Evolutionary conservation across 2,329 filamentous ascomycete genomes (phyloP), one percentile per base, ranked within the genome.

Genomic region (Penicillium sp.): DNA sequence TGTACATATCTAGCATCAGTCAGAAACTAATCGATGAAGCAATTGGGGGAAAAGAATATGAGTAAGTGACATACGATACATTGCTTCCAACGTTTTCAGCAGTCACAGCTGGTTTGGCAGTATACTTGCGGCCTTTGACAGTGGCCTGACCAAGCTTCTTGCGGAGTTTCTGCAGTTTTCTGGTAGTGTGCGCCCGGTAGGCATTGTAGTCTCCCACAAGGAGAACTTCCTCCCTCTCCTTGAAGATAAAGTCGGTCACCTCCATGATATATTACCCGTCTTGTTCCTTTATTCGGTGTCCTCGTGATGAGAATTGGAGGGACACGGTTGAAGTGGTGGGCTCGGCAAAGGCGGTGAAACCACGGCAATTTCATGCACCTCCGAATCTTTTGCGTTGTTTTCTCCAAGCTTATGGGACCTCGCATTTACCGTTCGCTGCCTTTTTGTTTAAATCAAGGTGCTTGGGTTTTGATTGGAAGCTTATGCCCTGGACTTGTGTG

Each of bases 131-230:
- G 58, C 88, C 85, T 72, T 88, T 91, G 70, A 83, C 85, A 42
- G 88, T 94, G 45, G 85, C 81, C 63, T 89, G 83, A 43, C 85
- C 87, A 48, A 97, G 79, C 74, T 87, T 91, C 76, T 85, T 91
- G 66, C 89, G 85, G 60, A 86, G 78, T 64, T 85, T 88, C 66
- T 88, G 84, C 52, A 98, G 77, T 64, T 87, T 84, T 66, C 88
- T 87, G 57, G 85, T 82, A 44, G 94, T 78, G 66, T 88, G 86
- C 43, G 77, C 76, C 63, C 89, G 85, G 69, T 97, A 97, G 50
- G 84, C 84, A 64, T 81, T 82, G 73, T 95, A 90, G 72, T 96
- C 89, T 60, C 89, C 90, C 57, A 93, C 83, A 28, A 95, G 80
- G 45, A 96, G 83, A 33, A 88, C 88, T 63, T 87, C 81, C 67